Base-by-base conservation (phyloP, 163 green algal species). In the Volvox carteri region DNA sequence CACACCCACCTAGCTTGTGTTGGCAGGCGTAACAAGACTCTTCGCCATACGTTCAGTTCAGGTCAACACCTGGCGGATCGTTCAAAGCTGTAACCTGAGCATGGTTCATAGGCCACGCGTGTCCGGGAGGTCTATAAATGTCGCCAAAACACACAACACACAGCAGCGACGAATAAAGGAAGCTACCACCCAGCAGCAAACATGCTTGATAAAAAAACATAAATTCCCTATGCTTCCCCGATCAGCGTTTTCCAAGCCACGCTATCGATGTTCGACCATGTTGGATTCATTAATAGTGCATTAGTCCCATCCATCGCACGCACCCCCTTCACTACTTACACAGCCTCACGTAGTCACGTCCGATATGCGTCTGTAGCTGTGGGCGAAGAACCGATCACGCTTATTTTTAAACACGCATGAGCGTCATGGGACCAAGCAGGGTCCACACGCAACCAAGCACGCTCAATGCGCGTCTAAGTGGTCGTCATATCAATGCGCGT, bases 231-330 rank as follows among this genome's bases (percentile, higher is more conserved):
- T n/a, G n/a, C n/a, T n/a, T n/a, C n/a, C n/a, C n/a, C n/a, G n/a
- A n/a, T n/a, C n/a, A n/a, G n/a, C n/a, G n/a, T n/a, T n/a, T n/a
- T n/a, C n/a, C n/a, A n/a, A n/a, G n/a, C n/a, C n/a, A n/a, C n/a
- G 25, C 25, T 48, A 42, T 72, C 65, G 30, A 21, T 28, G 65
- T 75, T 44, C 30, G 30, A 46, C 65, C 65, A 75, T 75, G 65
- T 75, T 75, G 4, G 25, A 75, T 46, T 75, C 30, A 46, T 75
- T 75, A 44, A 12, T 21, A 75, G 30, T 75, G 7, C 2, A 72
- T 33, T 28, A 46, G 30, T 48, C 65, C 65, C 46, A 75, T 42
- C 65, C 65, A 44, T 44, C 65, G 65, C 65, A 75, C 65, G 65
- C 65, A 12, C 65, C 65, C 56, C 56, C 5, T n/a, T 23, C 28